Conservation (phyloP, 2,329 filamentous ascomycete genomes). For the Fonsecaea pedrosoi region DNA sequence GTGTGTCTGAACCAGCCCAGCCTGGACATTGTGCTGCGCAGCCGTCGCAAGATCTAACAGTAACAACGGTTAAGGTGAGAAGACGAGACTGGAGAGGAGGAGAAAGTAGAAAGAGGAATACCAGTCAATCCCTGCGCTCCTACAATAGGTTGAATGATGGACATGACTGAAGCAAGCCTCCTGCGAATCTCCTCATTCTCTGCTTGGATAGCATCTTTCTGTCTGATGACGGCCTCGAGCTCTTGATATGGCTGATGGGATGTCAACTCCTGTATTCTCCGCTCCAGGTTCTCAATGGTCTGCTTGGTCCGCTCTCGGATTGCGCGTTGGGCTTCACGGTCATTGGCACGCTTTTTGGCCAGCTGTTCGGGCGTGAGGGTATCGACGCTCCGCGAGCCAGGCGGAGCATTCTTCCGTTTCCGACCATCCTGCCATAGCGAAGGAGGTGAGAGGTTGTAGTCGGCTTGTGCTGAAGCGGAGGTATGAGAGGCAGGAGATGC, state of each 20-base stretch:
- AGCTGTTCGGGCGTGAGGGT: conserved; percentile 88
- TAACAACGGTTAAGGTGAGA: conserved; percentile 19
- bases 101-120: conserved; percentile 37
- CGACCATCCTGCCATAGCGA: conserved; percentile 38
- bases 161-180: conserved; percentile 69
- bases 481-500: conserved; percentile 23
- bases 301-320: conserved; percentile 82
- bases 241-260: conserved; percentile 84
- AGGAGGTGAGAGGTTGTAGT: conserved; percentile 19
- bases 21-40: conserved; percentile 38
- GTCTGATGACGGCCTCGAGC: conserved; percentile 74
- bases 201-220: conserved; percentile 77
- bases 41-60: conserved; percentile 36
- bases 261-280: conserved; percentile 75
- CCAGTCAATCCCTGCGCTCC: conserved; percentile 53
- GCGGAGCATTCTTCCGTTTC: conserved; percentile 52
- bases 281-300: conserved; percentile 77
- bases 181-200: conserved; percentile 81
- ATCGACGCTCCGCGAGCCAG: conserved; percentile 74
- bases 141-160: conserved; percentile 56
- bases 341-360: conserved; percentile 88
- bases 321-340: conserved; percentile 83
- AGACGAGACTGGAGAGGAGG: conserved; percentile 26
- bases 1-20: conserved; percentile 18
- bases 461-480: conserved; percentile 27